Conservation (phyloP, 345 rosid species). For the Camelina neglecta region DNA sequence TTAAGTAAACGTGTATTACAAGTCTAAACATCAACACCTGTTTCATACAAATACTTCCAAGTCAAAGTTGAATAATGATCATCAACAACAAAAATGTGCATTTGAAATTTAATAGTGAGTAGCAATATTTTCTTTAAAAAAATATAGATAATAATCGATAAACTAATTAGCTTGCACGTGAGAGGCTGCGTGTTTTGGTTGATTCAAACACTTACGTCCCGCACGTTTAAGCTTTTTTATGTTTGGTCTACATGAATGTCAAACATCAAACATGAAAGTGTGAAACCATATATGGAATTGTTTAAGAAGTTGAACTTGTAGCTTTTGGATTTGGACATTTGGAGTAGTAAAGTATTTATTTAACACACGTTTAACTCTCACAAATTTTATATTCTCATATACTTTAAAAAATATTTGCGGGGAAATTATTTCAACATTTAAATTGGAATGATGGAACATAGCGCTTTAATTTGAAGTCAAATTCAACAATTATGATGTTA, state of each 20-base stretch:
- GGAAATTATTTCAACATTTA: not conserved
- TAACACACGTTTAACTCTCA: slow-evolving; percentile 7
- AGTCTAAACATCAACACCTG: not conserved
- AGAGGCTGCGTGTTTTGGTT: slow-evolving; percentile 31
- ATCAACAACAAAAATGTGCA: slow-evolving; percentile 2
- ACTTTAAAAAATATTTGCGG: not conserved
- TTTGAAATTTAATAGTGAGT: not conserved
- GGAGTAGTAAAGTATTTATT: not conserved
- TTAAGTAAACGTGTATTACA: too few species aligned
- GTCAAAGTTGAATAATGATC: slow-evolving; percentile 11
- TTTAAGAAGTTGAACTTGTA: not conserved
- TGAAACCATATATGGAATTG: not conserved
- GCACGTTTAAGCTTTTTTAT: slow-evolving; percentile 24
- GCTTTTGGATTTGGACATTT: not conserved
- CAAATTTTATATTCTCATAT: not conserved
- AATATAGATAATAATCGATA: not conserved
- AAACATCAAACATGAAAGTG: slow-evolving; percentile 11
- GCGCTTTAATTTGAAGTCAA: not conserved
- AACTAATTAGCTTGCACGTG: slow-evolving; percentile 29
- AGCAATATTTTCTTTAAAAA: not conserved
- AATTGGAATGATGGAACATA: slow-evolving; percentile 1
- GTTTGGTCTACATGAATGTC: slow-evolving; percentile 1
- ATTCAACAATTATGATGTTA: not conserved
- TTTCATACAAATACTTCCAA: slow-evolving; percentile 20
- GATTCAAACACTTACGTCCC: slow-evolving; percentile 22